Percentiles rank a stretch among this genome's conserved stretches.
phyloP scores from a whole-genome alignment of 768 basidiomycete species.

The Lanmaoa rubissima region DNA sequence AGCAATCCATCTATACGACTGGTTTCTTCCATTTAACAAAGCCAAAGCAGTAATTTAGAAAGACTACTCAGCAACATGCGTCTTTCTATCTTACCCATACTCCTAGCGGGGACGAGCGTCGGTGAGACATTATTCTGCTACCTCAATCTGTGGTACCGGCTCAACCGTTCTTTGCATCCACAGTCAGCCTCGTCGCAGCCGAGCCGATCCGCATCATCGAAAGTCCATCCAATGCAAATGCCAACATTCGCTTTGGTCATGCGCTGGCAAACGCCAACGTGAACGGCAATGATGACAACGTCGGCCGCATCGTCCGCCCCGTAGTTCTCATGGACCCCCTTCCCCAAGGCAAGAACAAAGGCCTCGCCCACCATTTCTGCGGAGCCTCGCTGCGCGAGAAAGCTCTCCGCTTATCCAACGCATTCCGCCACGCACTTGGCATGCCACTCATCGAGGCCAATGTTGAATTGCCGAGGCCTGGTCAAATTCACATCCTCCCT shows the following conservation, averaged over 20 bases:
- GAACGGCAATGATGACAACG: constrained; percentile 27
- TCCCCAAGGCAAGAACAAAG: constrained; percentile 10
- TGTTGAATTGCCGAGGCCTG: constrained; percentile 5
- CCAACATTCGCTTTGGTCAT: constrained; percentile 40
- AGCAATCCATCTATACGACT: not conserved
- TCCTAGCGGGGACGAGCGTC: constrained; percentile 37
- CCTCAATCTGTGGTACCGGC: not conserved
- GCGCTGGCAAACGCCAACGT: constrained; percentile 34
- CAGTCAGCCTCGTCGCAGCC: constrained; percentile 41
- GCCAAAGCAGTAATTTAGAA: not conserved
- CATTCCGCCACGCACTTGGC: constrained; percentile 56
- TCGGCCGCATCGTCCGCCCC: constrained; percentile 21
- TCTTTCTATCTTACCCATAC: constrained; percentile 35
- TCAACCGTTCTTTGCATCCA: constrained; percentile 3
- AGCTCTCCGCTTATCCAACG: constrained; percentile 49
- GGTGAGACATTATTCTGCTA: constrained; percentile 22
- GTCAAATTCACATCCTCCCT: constrained; percentile 32
- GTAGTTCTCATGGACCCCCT: constrained; percentile 6
- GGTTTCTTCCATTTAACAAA: not conserved
- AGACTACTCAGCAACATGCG: constrained; percentile 31
- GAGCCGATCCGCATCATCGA: constrained; percentile 50
- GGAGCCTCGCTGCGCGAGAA: constrained; percentile 45
- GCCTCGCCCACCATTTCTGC: constrained; percentile 28
- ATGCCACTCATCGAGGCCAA: constrained; percentile 44
- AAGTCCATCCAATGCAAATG: constrained; percentile 27